These are phyloP conservation scores for Leccinum subrobustum DNA, from an alignment of 1,284 basidiomycete genomes.

Conservation along the genomic window DNA sequence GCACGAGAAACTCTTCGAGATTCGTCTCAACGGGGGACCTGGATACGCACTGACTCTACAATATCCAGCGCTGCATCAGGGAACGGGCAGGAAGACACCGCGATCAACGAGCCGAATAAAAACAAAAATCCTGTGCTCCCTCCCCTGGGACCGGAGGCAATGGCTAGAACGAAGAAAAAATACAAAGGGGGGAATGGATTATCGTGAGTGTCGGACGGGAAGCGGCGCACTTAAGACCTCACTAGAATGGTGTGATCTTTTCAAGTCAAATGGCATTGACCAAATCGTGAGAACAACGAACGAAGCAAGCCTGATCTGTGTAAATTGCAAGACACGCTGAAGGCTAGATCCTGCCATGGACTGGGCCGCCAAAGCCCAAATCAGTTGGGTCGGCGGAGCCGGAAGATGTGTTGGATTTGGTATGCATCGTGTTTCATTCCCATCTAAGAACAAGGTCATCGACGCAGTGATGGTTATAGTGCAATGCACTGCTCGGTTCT, in stretches of 20 bases:
- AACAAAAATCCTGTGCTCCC: not conserved
- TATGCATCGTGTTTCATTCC: not conserved
- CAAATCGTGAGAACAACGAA: not conserved
- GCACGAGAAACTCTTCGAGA: not conserved
- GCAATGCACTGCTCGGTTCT: not conserved
- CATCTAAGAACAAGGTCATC: not conserved
- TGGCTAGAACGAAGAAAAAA: not conserved
- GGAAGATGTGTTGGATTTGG: not conserved
- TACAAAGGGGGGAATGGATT: not conserved
- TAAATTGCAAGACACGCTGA: not conserved
- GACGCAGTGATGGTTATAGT: not conserved
- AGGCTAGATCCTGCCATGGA: not conserved
- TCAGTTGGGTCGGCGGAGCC: not conserved
- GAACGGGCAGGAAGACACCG: not conserved
- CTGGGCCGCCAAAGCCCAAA: not conserved
- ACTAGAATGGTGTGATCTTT: not conserved
- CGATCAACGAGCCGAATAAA: not conserved
- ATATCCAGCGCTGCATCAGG: not conserved
- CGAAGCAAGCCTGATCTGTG: not conserved
- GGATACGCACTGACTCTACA: not conserved
- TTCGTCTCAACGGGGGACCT: not conserved
- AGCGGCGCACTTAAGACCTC: not conserved
- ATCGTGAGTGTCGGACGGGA: not conserved
- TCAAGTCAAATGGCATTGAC: not conserved
- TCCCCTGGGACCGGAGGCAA: not conserved